Conservation (phyloP, 2,329 filamentous ascomycete species). For the Nothopassalora personata region DNA sequence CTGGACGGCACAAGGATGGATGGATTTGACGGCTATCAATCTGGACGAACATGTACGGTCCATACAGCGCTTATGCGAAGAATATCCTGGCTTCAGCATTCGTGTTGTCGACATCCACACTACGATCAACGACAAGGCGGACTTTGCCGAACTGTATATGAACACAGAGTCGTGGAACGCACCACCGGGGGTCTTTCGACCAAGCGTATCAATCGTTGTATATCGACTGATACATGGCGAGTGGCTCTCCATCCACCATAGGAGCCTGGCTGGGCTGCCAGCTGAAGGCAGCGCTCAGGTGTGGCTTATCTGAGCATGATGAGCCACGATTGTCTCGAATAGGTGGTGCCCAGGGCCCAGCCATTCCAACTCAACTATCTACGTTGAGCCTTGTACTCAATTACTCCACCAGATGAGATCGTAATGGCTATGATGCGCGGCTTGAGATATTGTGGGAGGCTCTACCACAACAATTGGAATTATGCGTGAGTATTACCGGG, state of each 20-base stretch:
- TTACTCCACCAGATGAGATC: no score
- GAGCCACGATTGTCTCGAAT: no score
- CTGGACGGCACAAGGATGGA: background rate
- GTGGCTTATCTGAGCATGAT: no score
- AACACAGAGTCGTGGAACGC: background rate
- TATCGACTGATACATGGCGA: background rate
- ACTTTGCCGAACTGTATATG: background rate
- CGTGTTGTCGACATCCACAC: background rate
- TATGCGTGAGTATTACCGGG: background rate
- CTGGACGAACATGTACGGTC: background rate
- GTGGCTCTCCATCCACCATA: background rate
- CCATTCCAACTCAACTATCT: no score
- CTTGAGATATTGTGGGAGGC: background rate
- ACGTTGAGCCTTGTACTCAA: no score
- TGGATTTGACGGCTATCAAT: background rate
- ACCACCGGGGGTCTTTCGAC: background rate
- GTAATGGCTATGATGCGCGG: background rate
- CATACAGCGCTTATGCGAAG: background rate
- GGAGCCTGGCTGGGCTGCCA: no score
- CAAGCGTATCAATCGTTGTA: background rate
- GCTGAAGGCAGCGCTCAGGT: no score
- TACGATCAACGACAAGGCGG: background rate
- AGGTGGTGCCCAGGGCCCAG: no score
- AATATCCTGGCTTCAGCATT: background rate
- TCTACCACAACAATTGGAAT: no score